phyloP scores from a whole-genome alignment of 208 protist genomes.

The Leishmania martiniquensis region DNA sequence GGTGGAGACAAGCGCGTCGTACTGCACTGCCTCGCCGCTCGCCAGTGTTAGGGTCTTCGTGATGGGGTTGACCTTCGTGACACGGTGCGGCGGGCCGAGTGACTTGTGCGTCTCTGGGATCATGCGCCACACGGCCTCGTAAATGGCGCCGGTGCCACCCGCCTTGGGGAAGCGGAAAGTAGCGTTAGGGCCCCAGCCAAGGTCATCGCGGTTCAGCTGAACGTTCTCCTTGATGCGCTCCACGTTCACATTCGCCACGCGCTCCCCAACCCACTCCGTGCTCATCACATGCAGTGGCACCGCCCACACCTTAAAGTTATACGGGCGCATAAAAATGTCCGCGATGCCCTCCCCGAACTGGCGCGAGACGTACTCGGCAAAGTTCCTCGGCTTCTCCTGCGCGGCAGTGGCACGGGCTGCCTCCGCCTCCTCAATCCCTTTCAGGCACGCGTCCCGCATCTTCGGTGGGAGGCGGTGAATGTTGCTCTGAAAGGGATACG shows the following conservation, averaged over 20 bases:
- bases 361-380: conserved; percentile 58
- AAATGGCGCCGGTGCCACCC: conserved; percentile 78
- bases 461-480: conserved; percentile 65
- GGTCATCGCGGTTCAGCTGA: conserved; percentile 45
- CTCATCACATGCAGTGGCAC: conserved; percentile 66
- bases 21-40: conserved; percentile 37
- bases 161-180: conserved; percentile 73
- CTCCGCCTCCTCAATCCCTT: conserved; percentile 45
- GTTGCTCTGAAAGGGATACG: conserved; percentile 85
- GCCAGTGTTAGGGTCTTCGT: conserved; percentile 42
- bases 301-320: conserved; percentile 88
- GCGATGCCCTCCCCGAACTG: conserved; percentile 73
- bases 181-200: conserved; percentile 82
- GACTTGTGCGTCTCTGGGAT: conserved; percentile 45
- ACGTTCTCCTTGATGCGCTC: conserved; percentile 63
- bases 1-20: conserved; percentile 59
- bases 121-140: conserved; percentile 37
- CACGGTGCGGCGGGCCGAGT: conserved; percentile 27
- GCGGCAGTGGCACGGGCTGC: conserved; percentile 1
- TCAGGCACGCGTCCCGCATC: conserved; percentile 47
- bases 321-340: conserved; percentile 75
- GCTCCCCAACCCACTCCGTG: conserved; percentile 78
- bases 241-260: conserved; percentile 69
- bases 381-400: conserved; percentile 31
- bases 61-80: conserved; percentile 43